Percentiles rank a stretch among this genome's conserved stretches.
Evolutionary conservation across 2,329 filamentous ascomycete species (phyloP).

Genomic region (Penicillium griseofulvum): DNA sequence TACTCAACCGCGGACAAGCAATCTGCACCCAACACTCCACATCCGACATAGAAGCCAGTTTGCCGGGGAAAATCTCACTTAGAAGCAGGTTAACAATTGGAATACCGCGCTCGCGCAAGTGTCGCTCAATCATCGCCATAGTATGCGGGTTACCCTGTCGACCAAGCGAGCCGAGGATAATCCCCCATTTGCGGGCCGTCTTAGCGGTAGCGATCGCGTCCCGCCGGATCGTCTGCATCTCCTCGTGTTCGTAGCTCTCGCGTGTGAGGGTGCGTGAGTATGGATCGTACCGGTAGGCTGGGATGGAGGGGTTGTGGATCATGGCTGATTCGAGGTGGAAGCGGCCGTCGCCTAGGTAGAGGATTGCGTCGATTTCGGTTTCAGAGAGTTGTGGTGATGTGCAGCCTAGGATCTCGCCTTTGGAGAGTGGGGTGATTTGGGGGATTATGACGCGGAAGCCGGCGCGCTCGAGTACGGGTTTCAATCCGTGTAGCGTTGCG

Average conservation of each 20-base stretch:
- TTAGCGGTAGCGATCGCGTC: constrained; percentile 74
- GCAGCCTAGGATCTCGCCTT: constrained; percentile 96
- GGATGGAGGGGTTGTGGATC: constrained; percentile 92
- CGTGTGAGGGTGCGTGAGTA: constrained; percentile 89
- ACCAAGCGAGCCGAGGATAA: constrained; percentile 89
- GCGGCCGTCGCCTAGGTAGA: constrained; percentile 88
- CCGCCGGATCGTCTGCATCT: constrained; percentile 78
- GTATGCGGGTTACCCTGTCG: constrained; percentile 95
- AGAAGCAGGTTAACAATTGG: constrained; percentile 82
- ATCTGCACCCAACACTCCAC: constrained; percentile 99
- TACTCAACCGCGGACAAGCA: constrained; percentile 91
- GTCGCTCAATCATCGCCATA: constrained; percentile 77
- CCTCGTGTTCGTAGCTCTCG: constrained; percentile 86
- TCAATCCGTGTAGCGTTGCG: constrained; percentile 85
- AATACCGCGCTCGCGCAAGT: constrained; percentile 68
- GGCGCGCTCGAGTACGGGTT: constrained; percentile 71
- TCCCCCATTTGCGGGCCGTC: constrained; percentile 81
- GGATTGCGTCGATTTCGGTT: constrained; percentile 68
- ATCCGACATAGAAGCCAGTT: constrained; percentile 87
- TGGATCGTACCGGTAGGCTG: constrained; percentile 94
- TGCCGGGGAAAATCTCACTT: constrained; percentile 94
- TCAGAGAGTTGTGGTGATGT: constrained; percentile 74
- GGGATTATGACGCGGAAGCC: constrained; percentile 85
- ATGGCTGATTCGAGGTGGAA: constrained; percentile 98
- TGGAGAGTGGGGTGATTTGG: constrained; percentile 87